A percentile compares a stretch with the other conserved stretches of the same genome.
These are phyloP conservation scores for Ottelia alismoides DNA, from an alignment of 106 monocot species.

Conservation along the genomic window DNA sequence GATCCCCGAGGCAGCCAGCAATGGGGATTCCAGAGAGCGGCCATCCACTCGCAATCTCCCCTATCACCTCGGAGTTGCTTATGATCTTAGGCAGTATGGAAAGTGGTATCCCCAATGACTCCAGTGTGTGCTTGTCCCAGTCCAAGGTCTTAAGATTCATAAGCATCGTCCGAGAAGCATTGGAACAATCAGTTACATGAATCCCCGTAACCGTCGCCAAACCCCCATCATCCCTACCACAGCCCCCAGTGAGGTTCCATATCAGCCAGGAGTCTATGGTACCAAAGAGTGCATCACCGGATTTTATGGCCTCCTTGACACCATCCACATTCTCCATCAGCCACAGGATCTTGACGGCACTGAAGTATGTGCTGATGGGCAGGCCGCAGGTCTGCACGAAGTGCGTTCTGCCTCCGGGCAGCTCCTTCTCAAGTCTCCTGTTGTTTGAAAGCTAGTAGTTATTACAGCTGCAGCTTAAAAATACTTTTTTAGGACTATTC, in stretches of 20 bases:
- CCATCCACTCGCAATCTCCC: slow-evolving; percentile 54
- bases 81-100: slow-evolving; percentile 67
- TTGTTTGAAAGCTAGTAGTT: too few relatives aligned
- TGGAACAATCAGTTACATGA: slow-evolving; percentile 81
- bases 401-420: slow-evolving; percentile 64
- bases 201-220: slow-evolving; percentile 19
- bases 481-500: too few relatives aligned
- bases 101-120: slow-evolving; percentile 36
- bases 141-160: slow-evolving; percentile 73
- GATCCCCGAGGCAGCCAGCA: slow-evolving; percentile 72
- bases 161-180: slow-evolving; percentile 79
- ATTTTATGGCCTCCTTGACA: slow-evolving; percentile 36
- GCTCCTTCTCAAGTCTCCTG: slow-evolving; percentile 78
- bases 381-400: slow-evolving; percentile 77
- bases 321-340: slow-evolving; percentile 69
- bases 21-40: slow-evolving; percentile 59
- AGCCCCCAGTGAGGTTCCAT: slow-evolving; percentile 89
- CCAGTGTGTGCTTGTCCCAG: slow-evolving; percentile 62
- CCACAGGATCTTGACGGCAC: slow-evolving; percentile 88
- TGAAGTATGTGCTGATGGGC: slow-evolving; percentile 93
- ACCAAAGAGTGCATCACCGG: slow-evolving; percentile 75
- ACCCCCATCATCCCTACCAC: slow-evolving; percentile 11
- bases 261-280: slow-evolving; percentile 90
- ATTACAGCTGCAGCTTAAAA: too few relatives aligned
- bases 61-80: slow-evolving; percentile 68